Evolutionary conservation across 2,329 filamentous ascomycete species (phyloP), one percentile per base, ranked within the genome.

Genomic region (Ophiocordyceps camponoti-leonardi): DNA sequence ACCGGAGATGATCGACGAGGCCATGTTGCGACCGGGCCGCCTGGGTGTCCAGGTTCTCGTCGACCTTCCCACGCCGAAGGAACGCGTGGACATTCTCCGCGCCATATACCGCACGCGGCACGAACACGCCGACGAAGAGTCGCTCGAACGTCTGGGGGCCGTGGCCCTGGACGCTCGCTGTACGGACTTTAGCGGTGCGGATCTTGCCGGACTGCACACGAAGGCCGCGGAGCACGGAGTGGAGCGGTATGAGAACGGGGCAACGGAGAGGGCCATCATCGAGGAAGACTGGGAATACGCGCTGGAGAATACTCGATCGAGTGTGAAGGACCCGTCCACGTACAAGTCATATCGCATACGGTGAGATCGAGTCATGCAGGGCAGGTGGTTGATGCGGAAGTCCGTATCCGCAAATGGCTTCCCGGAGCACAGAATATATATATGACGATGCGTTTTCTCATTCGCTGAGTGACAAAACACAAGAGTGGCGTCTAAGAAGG

Each of bases 1-100:
- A 0, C 90, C 90, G 0, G 90, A 96, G 58, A 94, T 94, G 67
- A 96, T 98, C 53, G 92, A 98, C 59, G 80, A 86, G 2, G 92
- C 92, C 1, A 94, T 98, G 78, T 73, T 96, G 12, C 81, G 92
- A 1, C 90, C 92, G 0, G 92, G 92, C 1, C 81, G 92, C 23
- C 72, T 98, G 1, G 90, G 88, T 51, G 90, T 82, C 0, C 76
- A 82, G n/a, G 72, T 96, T 23, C 95, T 90, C 53, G 83, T 98
- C 37, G 88, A 92, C 55, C 67, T 96, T 0, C 92, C 92, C 0
- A 81, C 78, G 23, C 69, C 81, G 0, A 71, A 79, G 8, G 87
- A 94, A 58, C 75, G 92, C 14, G 83, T 84, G 0, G 86, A 93
- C 47, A 98, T 98, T 49, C 68, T 98, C 20, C 72, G 72, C 46